Evolutionary conservation across 2,329 filamentous ascomycete species (phyloP).

Genomic region (Coniochaeta sp.): DNA sequence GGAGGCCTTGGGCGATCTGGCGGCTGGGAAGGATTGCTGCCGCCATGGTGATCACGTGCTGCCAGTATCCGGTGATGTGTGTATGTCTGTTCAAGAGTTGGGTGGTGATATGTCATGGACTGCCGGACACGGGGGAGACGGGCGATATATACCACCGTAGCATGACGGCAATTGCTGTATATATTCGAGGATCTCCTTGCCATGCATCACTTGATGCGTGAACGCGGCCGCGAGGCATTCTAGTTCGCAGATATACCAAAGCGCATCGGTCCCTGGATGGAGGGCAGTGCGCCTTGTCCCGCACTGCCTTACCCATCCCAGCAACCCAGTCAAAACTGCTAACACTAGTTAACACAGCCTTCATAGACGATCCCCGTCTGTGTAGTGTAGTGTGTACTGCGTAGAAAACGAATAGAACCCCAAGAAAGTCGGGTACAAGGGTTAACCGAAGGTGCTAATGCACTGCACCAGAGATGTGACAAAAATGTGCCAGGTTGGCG

Average conservation of each 20-base stretch:
- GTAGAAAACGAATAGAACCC: background rate
- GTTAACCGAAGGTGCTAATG: background rate
- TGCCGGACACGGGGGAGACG: too few relatives aligned
- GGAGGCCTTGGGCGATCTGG: background rate
- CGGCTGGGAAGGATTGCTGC: background rate
- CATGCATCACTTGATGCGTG: background rate
- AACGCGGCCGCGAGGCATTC: background rate
- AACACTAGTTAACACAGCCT: background rate
- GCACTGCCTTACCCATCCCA: background rate
- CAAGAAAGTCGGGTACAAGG: background rate
- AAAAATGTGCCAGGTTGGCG: background rate
- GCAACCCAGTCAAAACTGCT: background rate
- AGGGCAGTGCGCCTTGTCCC: background rate
- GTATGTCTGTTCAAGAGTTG: too few relatives aligned
- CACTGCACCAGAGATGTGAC: background rate
- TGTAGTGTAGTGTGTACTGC: too few relatives aligned
- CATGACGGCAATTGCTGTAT: background rate
- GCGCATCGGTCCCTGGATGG: background rate
- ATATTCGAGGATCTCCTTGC: background rate
- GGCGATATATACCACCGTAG: background rate
- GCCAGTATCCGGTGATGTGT: background rate
- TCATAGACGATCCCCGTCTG: background rate
- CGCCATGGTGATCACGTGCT: background rate
- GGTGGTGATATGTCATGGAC: too few relatives aligned
- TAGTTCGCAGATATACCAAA: background rate